Evolutionary conservation across 148 eudicot genomes (phyloP).

Genomic region (Rhododendron ferrugineum): DNA sequence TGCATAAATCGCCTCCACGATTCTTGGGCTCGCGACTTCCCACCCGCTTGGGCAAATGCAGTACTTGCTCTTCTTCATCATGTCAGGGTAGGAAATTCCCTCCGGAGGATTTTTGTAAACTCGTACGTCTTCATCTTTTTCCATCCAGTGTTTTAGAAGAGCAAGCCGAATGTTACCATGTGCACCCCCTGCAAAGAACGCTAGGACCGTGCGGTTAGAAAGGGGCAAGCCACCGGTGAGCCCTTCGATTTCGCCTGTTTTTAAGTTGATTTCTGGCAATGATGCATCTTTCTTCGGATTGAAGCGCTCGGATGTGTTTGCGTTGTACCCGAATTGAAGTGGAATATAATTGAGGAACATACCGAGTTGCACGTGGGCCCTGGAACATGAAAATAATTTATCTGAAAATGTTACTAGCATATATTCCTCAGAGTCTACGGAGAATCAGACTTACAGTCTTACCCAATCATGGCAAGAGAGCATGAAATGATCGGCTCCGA

Average conservation of each 20-base stretch:
- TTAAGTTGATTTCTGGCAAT: conserved; percentile 70
- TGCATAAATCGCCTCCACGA: conserved; percentile 79
- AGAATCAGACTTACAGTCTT: neutral
- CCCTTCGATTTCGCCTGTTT: conserved; percentile 24
- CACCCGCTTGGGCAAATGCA: conserved; percentile 86
- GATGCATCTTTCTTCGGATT: conserved; percentile 74
- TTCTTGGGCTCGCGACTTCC: conserved; percentile 86
- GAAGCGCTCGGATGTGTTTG: conserved; percentile 75
- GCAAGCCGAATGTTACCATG: conserved; percentile 56
- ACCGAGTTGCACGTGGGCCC: neutral
- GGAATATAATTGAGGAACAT: neutral
- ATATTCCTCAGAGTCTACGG: too few species aligned
- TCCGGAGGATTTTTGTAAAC: conserved; percentile 43
- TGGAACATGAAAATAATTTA: neutral
- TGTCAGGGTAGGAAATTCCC: conserved; percentile 33
- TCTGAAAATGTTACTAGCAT: too few species aligned
- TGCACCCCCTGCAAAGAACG: conserved; percentile 59
- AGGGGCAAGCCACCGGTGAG: conserved; percentile 29
- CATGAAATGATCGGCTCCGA: neutral
- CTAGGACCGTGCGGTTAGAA: conserved; percentile 45
- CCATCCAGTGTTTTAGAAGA: conserved; percentile 54
- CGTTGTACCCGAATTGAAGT: conserved; percentile 43
- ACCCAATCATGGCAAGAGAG: neutral
- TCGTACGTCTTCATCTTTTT: conserved; percentile 41
- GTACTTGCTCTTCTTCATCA: conserved; percentile 62